Evolutionary conservation across 2,329 filamentous ascomycete genomes (phyloP).

Genomic region (Colletotrichum cordylinicola): DNA sequence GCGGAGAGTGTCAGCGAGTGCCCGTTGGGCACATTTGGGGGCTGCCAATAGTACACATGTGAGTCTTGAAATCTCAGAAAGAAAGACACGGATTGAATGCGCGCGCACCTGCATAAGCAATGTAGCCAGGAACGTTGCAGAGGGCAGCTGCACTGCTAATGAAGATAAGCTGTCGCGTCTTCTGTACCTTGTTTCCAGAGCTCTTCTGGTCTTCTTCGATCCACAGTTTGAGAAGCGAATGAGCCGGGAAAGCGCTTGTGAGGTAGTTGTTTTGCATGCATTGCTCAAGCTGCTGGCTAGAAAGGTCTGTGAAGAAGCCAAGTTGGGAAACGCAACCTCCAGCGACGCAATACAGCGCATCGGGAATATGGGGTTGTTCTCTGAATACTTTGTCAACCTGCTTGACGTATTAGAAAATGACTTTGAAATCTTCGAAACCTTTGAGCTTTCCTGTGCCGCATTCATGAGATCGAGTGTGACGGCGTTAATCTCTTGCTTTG

Average conservation of each 20-base stretch:
- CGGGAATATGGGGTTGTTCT: slow-evolving; percentile 26
- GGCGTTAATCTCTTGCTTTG: background rate
- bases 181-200: background rate
- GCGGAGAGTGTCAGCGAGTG: slow-evolving; percentile 31
- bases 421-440: too few species aligned
- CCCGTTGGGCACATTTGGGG: slow-evolving; percentile 25
- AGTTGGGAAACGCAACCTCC: slow-evolving; percentile 27
- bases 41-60: slow-evolving; percentile 5
- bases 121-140: slow-evolving; percentile 27
- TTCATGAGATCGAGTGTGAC: background rate
- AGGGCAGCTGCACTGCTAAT: slow-evolving; percentile 29
- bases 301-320: slow-evolving; percentile 30
- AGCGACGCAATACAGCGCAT: slow-evolving; percentile 31
- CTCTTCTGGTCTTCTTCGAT: slow-evolving; percentile 24
- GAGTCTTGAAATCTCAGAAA: background rate
- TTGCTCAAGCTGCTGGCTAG: slow-evolving; percentile 24
- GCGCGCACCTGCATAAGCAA: slow-evolving; percentile 26
- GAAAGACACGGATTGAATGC: background rate
- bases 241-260: slow-evolving; percentile 24
- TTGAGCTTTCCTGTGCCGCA: background rate
- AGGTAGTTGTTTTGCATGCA: slow-evolving; percentile 34
- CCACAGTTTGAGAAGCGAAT: slow-evolving; percentile 27
- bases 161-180: slow-evolving; percentile 28
- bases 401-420: background rate
- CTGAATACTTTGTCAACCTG: background rate